Evolutionary conservation across 2,329 filamentous ascomycete genomes (phyloP).

Genomic region (Gyromitra esculenta): DNA sequence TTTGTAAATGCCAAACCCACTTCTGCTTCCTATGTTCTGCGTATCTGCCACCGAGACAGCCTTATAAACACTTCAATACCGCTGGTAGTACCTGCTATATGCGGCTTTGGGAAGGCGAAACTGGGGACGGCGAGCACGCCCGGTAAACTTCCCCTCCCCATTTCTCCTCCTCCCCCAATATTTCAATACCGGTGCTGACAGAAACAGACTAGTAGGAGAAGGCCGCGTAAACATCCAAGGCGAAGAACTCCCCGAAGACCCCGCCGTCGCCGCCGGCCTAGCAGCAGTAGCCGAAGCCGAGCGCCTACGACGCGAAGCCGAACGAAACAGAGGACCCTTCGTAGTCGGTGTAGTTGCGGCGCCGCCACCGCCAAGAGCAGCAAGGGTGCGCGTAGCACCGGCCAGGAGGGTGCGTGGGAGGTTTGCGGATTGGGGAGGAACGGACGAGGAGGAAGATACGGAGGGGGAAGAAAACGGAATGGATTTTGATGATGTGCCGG

Average conservation of each 20-base stretch:
- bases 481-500: slow-evolving; percentile 39
- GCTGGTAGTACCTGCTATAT: slow-evolving; percentile 77
- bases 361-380: background rate
- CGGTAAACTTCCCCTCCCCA: background rate
- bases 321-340: slow-evolving; percentile 17
- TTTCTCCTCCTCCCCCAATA: background rate
- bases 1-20: slow-evolving; percentile 80
- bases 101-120: slow-evolving; percentile 88
- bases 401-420: slow-evolving; percentile 4
- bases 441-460: slow-evolving; percentile 23
- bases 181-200: background rate
- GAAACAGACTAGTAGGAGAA: background rate
- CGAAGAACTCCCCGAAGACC: background rate
- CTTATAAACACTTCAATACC: slow-evolving; percentile 88
- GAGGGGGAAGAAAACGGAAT: slow-evolving; percentile 17
- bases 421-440: slow-evolving; percentile 32
- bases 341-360: slow-evolving; percentile 12
- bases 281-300: background rate
- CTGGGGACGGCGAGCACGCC: slow-evolving; percentile 70
- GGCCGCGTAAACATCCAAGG: background rate
- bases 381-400: background rate
- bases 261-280: background rate
- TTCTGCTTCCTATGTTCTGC: slow-evolving; percentile 94
- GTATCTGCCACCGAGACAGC: slow-evolving; percentile 84
- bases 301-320: background rate